Base-by-base conservation (phyloP, 441 rosid genomes). In the Metrosideros polymorpha region DNA sequence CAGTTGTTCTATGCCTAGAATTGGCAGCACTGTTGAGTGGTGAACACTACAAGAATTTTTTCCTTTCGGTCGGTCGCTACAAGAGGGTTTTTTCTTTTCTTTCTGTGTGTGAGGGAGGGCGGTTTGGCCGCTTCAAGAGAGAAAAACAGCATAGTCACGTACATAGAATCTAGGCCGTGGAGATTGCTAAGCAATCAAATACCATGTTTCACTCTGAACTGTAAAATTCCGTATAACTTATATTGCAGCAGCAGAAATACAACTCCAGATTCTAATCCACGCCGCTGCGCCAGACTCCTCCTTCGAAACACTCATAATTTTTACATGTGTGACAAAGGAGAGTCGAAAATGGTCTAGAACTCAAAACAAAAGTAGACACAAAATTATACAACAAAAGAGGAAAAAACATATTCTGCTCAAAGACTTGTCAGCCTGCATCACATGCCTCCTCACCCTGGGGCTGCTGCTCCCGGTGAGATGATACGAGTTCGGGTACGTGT, bases 391-490 rank as follows among this genome's bases (percentile, higher is more conserved):
- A 39, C 79, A 77, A 30, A 92, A 86, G 22, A 92, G 91, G 91
- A 96, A 96, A 87, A 95, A 91, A 53, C 91, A 92, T 71, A 71
- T 71, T 71, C 79, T 39, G 79, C 79, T 71, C 79, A 71, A 6
- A 43, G 79, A 71, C 79, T 71, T 71, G 3, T 71, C 79, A 25
- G 47, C 79, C 79, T 71, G 47, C 79, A 71, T 71, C 49, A 71
- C 79, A 39, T 71, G 79, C 90, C 98, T 93, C 88, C 98, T 91
- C 86, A 95, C 89, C 90, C 98, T 90, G 10, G 98, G 96, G 18
- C 95, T 94, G 12, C 89, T 86, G 82, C 85, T 92, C 43, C 93
- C 94, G 0, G 86, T 90, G 8, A 92, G 93, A 88, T 92, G 86
- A 85, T 97, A 95, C 22, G 95, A 92, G 88, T 94, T 91, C 4